Evolutionary conservation across 768 basidiomycete genomes (phyloP).

Genomic region (Collybiopsis confluens): DNA sequence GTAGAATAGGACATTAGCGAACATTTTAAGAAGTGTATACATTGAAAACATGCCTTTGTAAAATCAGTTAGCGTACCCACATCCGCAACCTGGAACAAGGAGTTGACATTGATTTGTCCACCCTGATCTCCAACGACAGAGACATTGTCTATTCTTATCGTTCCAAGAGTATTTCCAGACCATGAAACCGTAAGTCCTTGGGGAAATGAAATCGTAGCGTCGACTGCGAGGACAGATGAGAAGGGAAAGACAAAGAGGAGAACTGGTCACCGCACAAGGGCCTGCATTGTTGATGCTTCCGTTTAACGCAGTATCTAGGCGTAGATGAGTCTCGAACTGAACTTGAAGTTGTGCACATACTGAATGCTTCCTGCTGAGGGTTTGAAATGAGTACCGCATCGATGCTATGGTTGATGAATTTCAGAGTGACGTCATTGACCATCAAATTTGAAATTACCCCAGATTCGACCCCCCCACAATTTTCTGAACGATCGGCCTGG

Average conservation of each 20-base stretch:
- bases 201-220: conserved; percentile 64
- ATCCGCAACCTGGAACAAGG: conserved; percentile 56
- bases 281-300: conserved; percentile 68
- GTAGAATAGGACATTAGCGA: background rate
- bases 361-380: conserved; percentile 53
- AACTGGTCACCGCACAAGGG: conserved; percentile 47
- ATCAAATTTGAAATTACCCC: conserved; percentile 31
- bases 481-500: conserved; percentile 70
- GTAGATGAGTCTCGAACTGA: background rate
- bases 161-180: conserved; percentile 53
- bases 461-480: conserved; percentile 56
- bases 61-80: conserved; percentile 57
- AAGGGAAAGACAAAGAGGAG: conserved; percentile 5
- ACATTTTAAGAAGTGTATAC: background rate
- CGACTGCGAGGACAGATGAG: conserved; percentile 36
- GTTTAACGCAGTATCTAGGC: conserved; percentile 43
- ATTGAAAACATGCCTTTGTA: conserved; percentile 42
- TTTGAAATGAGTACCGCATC: conserved; percentile 58
- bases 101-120: conserved; percentile 49
- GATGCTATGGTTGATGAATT: conserved; percentile 32
- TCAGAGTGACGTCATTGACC: background rate
- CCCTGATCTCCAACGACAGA: conserved; percentile 59
- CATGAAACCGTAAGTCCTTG: conserved; percentile 59
- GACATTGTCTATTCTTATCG: conserved; percentile 56
- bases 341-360: conserved; percentile 25